Base-by-base conservation (phyloP, 176 grass and related monocot species). In the Pontederia paniculata region DNA sequence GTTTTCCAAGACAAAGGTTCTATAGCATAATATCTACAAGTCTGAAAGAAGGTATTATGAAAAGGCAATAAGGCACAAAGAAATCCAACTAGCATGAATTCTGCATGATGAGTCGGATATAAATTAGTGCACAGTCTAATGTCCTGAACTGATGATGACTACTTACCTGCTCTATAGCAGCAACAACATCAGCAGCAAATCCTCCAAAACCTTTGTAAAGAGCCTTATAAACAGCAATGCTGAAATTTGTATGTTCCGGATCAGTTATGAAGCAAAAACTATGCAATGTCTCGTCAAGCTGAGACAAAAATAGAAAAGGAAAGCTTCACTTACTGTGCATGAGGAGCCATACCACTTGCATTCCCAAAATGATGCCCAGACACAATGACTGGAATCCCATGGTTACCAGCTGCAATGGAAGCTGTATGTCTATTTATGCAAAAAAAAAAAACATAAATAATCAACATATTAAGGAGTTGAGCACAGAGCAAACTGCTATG, bases 181-280 rank as follows among this genome's bases (percentile, higher is more conserved):
- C 91, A 62, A 97, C 74, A 45, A 97, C 83, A 69, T 97, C 91
- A 77, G 86, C 89, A 77, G 89, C 85, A 52, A 89, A 96, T 56
- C 85, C 85, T 63, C 85, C 90, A 57, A 96, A 96, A 70, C 85
- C 63, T 60, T 60, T 60, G 63, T 86, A 96, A 22, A 84, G 62
- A 63, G 90, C 85, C 89, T 89, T 96, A 70, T 96, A 96, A 68
- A 89, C 76, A 54, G 85, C 76, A 66, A 89, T 81, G 60, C 90
- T 96, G 73, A 15, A 44, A 76, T 37, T 44, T 11, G 10, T 17
- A 44, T 44, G 17, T 3, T 12, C 20, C 17, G 6, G 4, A 42
- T 44, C 17, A 44, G 17, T 19, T 37, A 5, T 37, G 28, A 37
- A 21, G 5, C 1, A 13, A 37, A 48, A 62, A 43, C 12, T 44